These are phyloP conservation scores for Chenopodium formosanum DNA, from an alignment of 148 eudicot species.

Conservation along the genomic window DNA sequence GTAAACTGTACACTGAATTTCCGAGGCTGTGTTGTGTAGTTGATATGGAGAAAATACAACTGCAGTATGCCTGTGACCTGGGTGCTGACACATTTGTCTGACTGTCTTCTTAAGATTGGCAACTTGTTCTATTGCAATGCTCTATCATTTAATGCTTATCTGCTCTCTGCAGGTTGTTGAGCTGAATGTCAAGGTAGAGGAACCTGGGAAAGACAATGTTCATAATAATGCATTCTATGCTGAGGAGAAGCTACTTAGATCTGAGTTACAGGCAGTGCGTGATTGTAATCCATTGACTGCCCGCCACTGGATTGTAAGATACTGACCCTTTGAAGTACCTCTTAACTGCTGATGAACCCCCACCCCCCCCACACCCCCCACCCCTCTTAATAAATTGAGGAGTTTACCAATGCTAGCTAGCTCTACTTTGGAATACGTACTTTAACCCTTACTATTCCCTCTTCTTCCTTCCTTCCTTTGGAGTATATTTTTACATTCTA, in stretches of 20 bases:
- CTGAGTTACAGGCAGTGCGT: constrained; percentile 88
- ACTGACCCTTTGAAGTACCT: neutral
- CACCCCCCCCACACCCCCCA: too few species aligned
- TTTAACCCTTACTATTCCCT: too few species aligned
- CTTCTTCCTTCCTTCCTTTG: too few species aligned
- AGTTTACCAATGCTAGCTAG: too few species aligned
- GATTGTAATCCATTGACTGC: constrained; percentile 88
- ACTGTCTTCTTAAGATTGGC: neutral
- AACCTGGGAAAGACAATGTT: constrained; percentile 83
- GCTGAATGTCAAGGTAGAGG: constrained; percentile 88
- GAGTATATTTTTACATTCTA: too few species aligned
- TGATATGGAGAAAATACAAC: neutral
- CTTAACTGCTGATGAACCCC: neutral
- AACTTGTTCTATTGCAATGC: neutral
- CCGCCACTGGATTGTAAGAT: constrained; percentile 98
- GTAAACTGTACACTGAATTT: neutral
- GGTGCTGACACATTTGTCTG: neutral
- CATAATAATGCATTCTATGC: constrained; percentile 95
- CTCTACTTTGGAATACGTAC: too few species aligned
- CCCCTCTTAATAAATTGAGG: too few species aligned
- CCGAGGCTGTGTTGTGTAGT: neutral
- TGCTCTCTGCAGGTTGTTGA: constrained; percentile 66
- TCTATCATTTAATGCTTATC: too few species aligned
- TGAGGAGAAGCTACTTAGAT: constrained; percentile 77
- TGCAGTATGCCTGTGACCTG: neutral